phyloP scores from a whole-genome alignment of 2,329 filamentous ascomycete genomes.

The Colletotrichum trifolii region DNA sequence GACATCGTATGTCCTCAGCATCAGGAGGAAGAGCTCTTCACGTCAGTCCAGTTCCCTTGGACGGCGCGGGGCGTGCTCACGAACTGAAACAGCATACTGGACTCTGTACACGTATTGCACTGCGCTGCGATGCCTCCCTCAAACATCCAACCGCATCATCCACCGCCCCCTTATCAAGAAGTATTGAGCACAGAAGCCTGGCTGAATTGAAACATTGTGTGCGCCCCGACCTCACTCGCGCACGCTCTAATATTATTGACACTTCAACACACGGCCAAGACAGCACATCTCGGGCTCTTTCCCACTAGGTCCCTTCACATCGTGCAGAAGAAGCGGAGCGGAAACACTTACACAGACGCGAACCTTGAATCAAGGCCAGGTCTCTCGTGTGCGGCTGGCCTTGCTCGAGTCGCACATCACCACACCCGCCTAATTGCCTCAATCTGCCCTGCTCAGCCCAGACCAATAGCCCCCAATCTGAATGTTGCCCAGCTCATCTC shows the following conservation, averaged over 20 bases:
- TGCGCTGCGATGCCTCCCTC: too few species aligned
- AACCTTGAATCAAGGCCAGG: not conserved
- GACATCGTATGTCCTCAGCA: constrained; percentile 4
- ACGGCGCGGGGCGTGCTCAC: too few species aligned
- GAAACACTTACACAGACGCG: constrained; percentile 16
- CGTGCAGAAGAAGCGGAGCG: not conserved
- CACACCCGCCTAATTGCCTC: not conserved
- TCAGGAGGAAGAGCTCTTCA: constrained; percentile 9
- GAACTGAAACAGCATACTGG: too few species aligned
- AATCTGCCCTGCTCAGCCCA: not conserved
- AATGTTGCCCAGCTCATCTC: not conserved
- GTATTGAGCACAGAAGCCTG: not conserved
- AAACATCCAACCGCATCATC: not conserved
- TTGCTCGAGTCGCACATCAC: not conserved
- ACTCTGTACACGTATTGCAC: too few species aligned
- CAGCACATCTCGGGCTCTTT: constrained; percentile 1
- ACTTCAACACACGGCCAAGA: constrained; percentile 4
- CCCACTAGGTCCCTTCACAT: too few species aligned
- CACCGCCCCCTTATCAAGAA: not conserved
- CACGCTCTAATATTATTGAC: constrained; percentile 10
- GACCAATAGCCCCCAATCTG: not conserved
- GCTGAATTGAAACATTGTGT: constrained; percentile 32
- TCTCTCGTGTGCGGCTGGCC: not conserved
- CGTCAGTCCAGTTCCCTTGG: too few species aligned
- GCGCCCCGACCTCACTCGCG: constrained; percentile 25